Base-by-base conservation (phyloP, 352 stramenopile species). In the Plasmopara viticola region DNA sequence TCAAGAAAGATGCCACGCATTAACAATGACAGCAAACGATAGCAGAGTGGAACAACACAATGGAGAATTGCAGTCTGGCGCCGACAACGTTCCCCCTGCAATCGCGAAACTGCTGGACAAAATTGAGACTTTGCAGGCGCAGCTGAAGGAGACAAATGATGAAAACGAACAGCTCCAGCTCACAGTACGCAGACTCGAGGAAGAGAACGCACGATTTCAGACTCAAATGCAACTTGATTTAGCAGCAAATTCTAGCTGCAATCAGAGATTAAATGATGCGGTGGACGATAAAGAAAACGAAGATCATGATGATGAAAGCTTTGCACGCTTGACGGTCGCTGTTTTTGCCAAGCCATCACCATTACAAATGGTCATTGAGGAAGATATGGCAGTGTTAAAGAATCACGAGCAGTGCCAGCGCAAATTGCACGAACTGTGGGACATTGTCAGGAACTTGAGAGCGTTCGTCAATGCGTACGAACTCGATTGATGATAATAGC, bases 351-450 rank as follows among this genome's bases (percentile, higher is more conserved):
- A 51, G 6, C 38, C 59, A 9, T 62, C 63, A 38, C 30, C 46
- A n/a, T 62, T 71, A 56, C 47, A 64, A 49, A 45, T 61, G 31
- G 48, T 63, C 14, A 68, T 69, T 58, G 42, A 63, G 25, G 38
- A 69, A 33, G 56, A 63, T 15, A 17, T 70, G 17, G 14, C 20
- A 20, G 45, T 62, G n/a, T 37, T 75, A 29, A 61, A 60, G 34
- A 55, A 61, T 46, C 76, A 87, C 38, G 73, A 76, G 42, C 73
- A 62, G 8, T 88, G 78, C 25, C 70, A 87, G 33, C 60, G 66
- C 44, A 84, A 85, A 55, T 66, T 81, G 17, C 80, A 86, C 41
- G 80, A 90, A 44, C 56, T 90, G 9, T 86, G 76, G 78, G 64
- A 76, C 51, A 84, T 66, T 18, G 66, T 87, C 25, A 68, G 70